A percentile compares a stretch with the other conserved stretches of the same genome.
Evolutionary conservation across 371 early-diverging fungal species (phyloP).

Genomic region (Conidiobolus incongruus): DNA sequence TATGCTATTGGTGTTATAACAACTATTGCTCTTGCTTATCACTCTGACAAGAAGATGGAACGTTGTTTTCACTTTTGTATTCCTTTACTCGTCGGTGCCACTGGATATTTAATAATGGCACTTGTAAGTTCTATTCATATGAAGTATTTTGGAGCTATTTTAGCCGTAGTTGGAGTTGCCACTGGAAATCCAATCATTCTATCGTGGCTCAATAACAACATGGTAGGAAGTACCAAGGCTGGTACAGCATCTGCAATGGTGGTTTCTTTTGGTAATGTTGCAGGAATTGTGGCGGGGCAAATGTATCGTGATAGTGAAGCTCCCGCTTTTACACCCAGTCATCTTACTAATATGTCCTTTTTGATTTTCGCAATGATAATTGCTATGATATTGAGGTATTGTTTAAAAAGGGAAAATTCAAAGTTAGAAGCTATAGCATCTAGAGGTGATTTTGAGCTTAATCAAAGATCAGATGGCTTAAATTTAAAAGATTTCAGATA

Average conservation of each 20-base stretch:
- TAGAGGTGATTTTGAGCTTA: no score
- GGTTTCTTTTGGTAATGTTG: no score
- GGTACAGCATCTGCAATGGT: no score
- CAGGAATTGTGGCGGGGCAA: no score
- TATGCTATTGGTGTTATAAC: slow-evolving; percentile 21
- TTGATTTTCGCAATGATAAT: not conserved
- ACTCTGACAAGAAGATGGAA: no score
- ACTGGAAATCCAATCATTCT: slow-evolving; percentile 27
- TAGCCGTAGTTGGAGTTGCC: slow-evolving; percentile 28
- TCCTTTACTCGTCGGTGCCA: slow-evolving; percentile 24
- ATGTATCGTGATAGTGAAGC: slow-evolving; percentile 19
- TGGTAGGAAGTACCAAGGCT: no score
- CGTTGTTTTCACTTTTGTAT: slow-evolving; percentile 37
- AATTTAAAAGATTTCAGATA: no score
- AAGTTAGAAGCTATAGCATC: not conserved
- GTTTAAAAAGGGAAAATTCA: not conserved
- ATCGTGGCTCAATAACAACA: slow-evolving; percentile 30
- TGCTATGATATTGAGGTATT: not conserved
- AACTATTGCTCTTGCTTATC: slow-evolving; percentile 25
- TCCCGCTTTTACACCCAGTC: not conserved
- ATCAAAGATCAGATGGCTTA: no score
- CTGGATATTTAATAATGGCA: slow-evolving; percentile 37
- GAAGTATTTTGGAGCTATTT: slow-evolving; percentile 11
- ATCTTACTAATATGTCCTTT: not conserved
- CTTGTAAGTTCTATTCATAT: slow-evolving; percentile 10